Conservation (phyloP, 164 flowering plant genomes). For the Umbilicus rupestris region DNA sequence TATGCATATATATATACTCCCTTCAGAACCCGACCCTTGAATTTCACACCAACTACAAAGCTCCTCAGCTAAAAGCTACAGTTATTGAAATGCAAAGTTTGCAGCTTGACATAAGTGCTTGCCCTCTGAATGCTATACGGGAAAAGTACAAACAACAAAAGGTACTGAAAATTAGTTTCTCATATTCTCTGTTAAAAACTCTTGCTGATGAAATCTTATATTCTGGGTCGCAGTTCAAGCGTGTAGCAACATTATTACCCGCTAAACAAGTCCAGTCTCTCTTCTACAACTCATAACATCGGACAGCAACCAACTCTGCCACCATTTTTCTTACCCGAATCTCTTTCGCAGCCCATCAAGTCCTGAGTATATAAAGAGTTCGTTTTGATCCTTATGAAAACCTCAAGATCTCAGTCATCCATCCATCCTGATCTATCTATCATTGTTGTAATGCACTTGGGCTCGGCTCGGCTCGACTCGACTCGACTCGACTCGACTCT, state of each 20-base stretch:
- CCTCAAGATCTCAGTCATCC: background rate
- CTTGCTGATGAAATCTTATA: background rate
- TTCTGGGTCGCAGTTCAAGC: constrained; percentile 38
- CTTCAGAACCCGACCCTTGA: constrained; percentile 57
- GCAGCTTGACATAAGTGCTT: constrained; percentile 36
- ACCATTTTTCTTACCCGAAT: background rate
- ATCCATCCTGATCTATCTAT: background rate
- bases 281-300: constrained; percentile 16
- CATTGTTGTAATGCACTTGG: background rate
- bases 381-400: background rate
- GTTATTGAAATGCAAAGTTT: constrained; percentile 49
- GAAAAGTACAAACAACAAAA: constrained; percentile 52
- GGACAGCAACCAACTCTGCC: background rate
- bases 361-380: background rate
- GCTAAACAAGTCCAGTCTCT: constrained; percentile 24
- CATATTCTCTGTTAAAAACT: background rate
- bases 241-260: constrained; percentile 34
- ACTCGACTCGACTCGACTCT: too few relatives aligned
- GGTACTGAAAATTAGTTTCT: constrained; percentile 27
- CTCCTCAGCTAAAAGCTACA: constrained; percentile 33
- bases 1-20: background rate
- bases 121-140: constrained; percentile 41
- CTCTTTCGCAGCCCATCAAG: background rate
- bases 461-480: too few relatives aligned
- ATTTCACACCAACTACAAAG: constrained; percentile 43